Percentiles rank a stretch among this genome's conserved stretches.
Conservation (phyloP, 306 rosid species). For the Adenanthera pavonina region DNA sequence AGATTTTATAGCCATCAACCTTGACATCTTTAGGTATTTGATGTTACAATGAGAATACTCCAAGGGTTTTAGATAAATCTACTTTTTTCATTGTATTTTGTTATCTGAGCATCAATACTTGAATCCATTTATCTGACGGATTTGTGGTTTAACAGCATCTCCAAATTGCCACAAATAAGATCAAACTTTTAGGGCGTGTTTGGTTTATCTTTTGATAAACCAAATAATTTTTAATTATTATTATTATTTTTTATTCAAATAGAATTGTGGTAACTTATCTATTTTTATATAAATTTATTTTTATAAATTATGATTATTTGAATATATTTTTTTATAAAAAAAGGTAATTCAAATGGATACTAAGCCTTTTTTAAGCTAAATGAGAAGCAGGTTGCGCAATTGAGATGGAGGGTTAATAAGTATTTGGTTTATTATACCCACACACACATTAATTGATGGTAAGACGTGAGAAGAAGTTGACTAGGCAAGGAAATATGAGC, state of each 20-base stretch:
- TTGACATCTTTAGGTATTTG: conserved; percentile 7
- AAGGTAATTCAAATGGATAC: too few species aligned
- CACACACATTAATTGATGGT: neutral
- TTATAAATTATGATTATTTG: too few species aligned
- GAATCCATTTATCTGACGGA: neutral
- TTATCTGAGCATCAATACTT: neutral
- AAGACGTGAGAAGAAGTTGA: neutral
- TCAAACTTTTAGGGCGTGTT: neutral
- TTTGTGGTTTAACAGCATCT: neutral
- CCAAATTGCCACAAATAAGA: neutral
- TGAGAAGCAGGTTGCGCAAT: too few species aligned
- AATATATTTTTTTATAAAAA: too few species aligned
- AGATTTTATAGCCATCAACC: conserved; percentile 28
- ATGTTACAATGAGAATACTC: neutral
- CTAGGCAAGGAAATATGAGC: neutral
- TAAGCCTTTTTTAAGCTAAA: too few species aligned
- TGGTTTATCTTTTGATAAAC: too few species aligned
- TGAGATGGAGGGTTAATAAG: too few species aligned
- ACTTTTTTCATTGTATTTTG: neutral
- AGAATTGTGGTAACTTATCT: too few species aligned
- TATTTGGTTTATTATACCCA: too few species aligned
- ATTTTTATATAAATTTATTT: too few species aligned
- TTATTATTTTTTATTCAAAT: too few species aligned
- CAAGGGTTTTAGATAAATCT: neutral
- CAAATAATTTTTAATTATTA: too few species aligned